Conservation (phyloP, 129 eudicot genomes). For the Apium graveolens region DNA sequence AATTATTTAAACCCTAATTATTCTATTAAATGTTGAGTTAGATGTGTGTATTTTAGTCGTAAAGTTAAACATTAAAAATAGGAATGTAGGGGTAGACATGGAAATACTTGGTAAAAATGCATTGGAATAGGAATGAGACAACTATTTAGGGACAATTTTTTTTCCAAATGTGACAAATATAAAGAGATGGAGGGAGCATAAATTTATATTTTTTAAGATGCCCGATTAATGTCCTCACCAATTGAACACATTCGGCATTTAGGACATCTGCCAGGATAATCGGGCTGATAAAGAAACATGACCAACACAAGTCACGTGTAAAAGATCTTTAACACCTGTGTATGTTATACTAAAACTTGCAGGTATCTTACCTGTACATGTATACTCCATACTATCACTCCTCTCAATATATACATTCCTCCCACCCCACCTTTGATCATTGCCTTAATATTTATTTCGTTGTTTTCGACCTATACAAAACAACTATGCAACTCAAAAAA, state of each 20-base stretch:
- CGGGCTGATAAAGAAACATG: background rate
- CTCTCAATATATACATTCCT: slow-evolving; percentile 62
- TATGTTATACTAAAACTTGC: slow-evolving; percentile 24
- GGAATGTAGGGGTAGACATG: no score
- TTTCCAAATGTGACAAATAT: no score
- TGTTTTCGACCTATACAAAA: slow-evolving; percentile 23
- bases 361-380: slow-evolving; percentile 43
- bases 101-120: no score
- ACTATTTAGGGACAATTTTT: no score
- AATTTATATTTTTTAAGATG: no score
- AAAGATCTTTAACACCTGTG: slow-evolving; percentile 5
- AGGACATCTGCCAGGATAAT: background rate
- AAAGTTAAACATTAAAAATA: no score
- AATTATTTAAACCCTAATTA: no score
- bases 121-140: no score
- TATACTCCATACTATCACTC: slow-evolving; percentile 26
- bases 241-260: background rate
- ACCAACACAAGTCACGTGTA: background rate
- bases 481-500: slow-evolving; percentile 16
- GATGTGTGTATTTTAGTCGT: no score
- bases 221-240: no score
- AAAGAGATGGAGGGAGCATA: no score
- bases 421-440: slow-evolving; percentile 24
- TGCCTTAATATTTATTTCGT: slow-evolving; percentile 20
- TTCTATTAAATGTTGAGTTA: no score